Evolutionary conservation across 177 flowering plant genomes (phyloP).

Genomic region (Vitis hybrid): DNA sequence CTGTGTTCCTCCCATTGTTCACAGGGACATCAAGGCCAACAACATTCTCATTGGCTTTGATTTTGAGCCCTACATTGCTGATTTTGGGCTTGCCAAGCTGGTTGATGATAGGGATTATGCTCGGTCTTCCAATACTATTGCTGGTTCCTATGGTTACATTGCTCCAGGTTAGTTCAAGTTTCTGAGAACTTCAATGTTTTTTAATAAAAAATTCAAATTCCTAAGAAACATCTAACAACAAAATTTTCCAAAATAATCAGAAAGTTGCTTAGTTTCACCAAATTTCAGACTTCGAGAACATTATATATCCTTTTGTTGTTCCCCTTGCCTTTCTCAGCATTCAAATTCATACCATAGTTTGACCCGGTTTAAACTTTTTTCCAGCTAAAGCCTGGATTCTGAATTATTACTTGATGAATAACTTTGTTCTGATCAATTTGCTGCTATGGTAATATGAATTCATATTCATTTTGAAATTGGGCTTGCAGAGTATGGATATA

Average conservation of each 20-base stretch:
- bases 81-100: constrained; percentile 89
- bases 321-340: too few relatives aligned
- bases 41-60: constrained; percentile 83
- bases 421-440: neutral
- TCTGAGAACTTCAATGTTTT: neutral
- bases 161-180: constrained; percentile 66
- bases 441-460: neutral
- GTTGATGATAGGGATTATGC: constrained; percentile 69
- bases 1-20: constrained; percentile 88
- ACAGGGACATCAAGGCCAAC: constrained; percentile 87
- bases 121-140: constrained; percentile 71
- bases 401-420: too few relatives aligned
- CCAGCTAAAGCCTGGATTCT: too few relatives aligned
- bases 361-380: too few relatives aligned
- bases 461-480: neutral
- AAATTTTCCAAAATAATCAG: too few relatives aligned
- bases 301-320: too few relatives aligned
- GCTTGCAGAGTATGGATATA: constrained; percentile 76
- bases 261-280: too few relatives aligned
- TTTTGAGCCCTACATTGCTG: constrained; percentile 87
- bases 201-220: neutral
- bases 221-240: neutral
- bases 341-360: too few relatives aligned
- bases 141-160: constrained; percentile 90
- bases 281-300: too few relatives aligned